Conservation (phyloP, 352 stramenopile species). For the Globisporangium ultimum region DNA sequence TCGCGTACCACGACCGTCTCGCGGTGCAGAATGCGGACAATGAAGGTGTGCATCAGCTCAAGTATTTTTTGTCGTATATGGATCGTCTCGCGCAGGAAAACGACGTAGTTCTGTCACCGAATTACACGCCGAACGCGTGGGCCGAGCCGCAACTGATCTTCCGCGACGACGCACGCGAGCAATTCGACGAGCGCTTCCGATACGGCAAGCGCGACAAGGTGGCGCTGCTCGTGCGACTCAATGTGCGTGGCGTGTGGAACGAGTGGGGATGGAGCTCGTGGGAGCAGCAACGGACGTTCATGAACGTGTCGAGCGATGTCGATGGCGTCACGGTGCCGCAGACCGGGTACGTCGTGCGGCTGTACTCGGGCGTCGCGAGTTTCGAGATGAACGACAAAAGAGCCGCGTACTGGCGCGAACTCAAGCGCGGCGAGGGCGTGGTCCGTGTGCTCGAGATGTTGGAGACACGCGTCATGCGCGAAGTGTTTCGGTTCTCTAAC, state of each 20-base stretch:
- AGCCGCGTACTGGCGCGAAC: conserved; percentile 36
- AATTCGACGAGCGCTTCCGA: conserved; percentile 49
- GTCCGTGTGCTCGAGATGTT: conserved; percentile 29
- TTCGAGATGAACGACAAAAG: conserved; percentile 25
- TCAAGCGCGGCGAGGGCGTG: conserved; percentile 46
- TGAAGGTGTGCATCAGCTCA: conserved; percentile 15
- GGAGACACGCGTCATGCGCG: conserved; percentile 40
- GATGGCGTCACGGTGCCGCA: conserved; percentile 19
- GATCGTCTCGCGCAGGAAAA: conserved; percentile 43
- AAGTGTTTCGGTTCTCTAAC: conserved; percentile 22
- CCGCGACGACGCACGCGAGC: conserved; percentile 36
- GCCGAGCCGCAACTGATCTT: conserved; percentile 62
- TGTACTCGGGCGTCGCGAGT: conserved; percentile 37
- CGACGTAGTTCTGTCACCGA: conserved; percentile 30
- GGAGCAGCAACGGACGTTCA: conserved; percentile 34
- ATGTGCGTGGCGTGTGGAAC: conserved; percentile 39
- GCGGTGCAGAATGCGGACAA: background rate
- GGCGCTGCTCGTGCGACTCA: conserved; percentile 36
- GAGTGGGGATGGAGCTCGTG: conserved; percentile 45
- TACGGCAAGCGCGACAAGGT: conserved; percentile 54
- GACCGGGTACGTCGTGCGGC: conserved; percentile 42
- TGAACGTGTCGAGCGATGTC: conserved; percentile 37
- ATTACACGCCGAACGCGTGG: conserved; percentile 34
- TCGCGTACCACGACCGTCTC: conserved; percentile 12
- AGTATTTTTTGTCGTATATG: conserved; percentile 58